Percentiles rank a stretch among this genome's conserved stretches.
These are phyloP conservation scores for Russula emetica DNA, from an alignment of 768 basidiomycete species.

Conservation along the genomic window DNA sequence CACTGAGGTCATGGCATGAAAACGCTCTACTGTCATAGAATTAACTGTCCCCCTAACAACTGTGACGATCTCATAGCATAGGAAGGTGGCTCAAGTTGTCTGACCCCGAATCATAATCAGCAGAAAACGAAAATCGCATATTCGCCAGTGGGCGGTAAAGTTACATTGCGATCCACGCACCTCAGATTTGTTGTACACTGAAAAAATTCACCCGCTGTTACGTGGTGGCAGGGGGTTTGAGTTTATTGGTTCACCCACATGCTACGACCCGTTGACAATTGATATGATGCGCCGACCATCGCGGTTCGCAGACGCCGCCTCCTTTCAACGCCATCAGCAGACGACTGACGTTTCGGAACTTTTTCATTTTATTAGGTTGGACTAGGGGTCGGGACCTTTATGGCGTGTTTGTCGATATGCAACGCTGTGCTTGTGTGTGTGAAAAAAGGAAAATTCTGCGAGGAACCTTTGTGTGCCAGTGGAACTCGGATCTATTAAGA, in stretches of 20 bases:
- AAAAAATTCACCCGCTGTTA: too few species aligned
- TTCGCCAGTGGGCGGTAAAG: too few species aligned
- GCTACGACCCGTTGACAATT: slow-evolving; percentile 1
- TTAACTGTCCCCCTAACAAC: too few species aligned
- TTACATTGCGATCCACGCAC: too few species aligned
- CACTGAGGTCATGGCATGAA: too few species aligned
- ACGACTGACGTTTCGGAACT: neutral
- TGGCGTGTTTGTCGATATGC: neutral
- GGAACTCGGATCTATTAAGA: neutral
- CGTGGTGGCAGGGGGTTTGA: neutral
- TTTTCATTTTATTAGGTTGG: slow-evolving; percentile 10
- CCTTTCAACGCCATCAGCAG: slow-evolving; percentile 8
- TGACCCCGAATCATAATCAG: too few species aligned
- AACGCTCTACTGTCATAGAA: too few species aligned
- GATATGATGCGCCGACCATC: neutral
- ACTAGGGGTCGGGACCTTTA: neutral
- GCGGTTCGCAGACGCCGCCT: neutral
- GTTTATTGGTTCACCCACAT: neutral
- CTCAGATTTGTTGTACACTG: too few species aligned
- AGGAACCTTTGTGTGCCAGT: neutral
- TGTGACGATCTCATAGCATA: too few species aligned
- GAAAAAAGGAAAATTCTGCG: neutral
- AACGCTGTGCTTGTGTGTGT: neutral
- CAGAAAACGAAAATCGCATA: too few species aligned
- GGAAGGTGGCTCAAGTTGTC: too few species aligned